These are phyloP conservation scores for Daldinia concentrica DNA, from an alignment of 495 filamentous ascomycete genomes.

Conservation along the genomic window DNA sequence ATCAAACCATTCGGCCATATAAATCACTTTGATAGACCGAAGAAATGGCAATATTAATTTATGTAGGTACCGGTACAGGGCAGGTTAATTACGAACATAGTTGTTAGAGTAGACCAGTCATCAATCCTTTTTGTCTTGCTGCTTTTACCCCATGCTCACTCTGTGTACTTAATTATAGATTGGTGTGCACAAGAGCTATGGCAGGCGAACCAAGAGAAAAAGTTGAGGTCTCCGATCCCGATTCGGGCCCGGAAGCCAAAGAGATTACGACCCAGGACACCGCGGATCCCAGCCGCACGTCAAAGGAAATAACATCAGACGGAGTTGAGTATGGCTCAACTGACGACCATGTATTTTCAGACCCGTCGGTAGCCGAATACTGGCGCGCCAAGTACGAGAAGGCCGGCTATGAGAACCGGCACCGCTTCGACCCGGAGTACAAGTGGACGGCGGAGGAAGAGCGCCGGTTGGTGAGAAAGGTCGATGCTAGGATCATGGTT, in stretches of 20 bases:
- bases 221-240: slow-evolving; percentile 18
- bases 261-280: slow-evolving; percentile 12
- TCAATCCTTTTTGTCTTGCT: background rate
- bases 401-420: slow-evolving; percentile 62
- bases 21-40: slow-evolving; percentile 2
- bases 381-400: slow-evolving; percentile 60
- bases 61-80: background rate
- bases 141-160: background rate
- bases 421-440: slow-evolving; percentile 63
- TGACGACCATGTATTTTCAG: slow-evolving; percentile 52
- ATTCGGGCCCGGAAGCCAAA: slow-evolving; percentile 16
- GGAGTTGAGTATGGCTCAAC: slow-evolving; percentile 48
- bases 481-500: slow-evolving; percentile 50
- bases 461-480: slow-evolving; percentile 57
- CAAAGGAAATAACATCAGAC: slow-evolving; percentile 10
- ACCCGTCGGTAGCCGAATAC: slow-evolving; percentile 57
- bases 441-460: slow-evolving; percentile 61
- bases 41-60: background rate
- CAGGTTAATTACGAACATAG: background rate
- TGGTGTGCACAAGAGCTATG: slow-evolving; percentile 7
- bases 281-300: background rate
- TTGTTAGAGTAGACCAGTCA: background rate
- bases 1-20: background rate
- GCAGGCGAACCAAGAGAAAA: slow-evolving; percentile 1
- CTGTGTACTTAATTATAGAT: background rate